Base-by-base conservation (phyloP, 495 filamentous ascomycete species). In the Aspergillus bertholletiae region DNA sequence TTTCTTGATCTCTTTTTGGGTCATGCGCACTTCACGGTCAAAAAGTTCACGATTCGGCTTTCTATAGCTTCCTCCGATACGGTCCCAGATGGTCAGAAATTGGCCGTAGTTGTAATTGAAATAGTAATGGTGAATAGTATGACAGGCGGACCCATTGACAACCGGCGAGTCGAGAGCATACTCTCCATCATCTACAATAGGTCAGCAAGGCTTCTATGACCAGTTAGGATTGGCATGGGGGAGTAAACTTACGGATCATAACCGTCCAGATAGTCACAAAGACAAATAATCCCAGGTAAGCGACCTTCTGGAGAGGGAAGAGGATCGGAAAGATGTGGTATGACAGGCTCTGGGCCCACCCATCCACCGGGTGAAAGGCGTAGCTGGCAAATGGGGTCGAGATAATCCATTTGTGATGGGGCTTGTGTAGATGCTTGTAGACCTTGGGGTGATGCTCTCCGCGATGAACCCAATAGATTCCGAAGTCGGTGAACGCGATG, bases 21-120 rank as follows among this genome's bases (percentile, higher is more conserved):
- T 85, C 85, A 91, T 87, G 79, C 90, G 92, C 54, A 76, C 79
- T 66, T 93, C 87, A 63, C 84, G 83, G 58, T 81, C 66, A 74
- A 94, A 94, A 55, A 94, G 75, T 62, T 87, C 88, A 41, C 78
- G 76, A 56, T 92, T 90, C 15, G 93, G 92, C 70, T 83, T 81
- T 46, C 90, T 79, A 74, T 96, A 97, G 58, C 85, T 93, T 34
- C 88, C 88, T 27, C 87, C 88, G 5, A 97, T 65, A 23, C 92
- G 84, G 68, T 97, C 93, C 92, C 92, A 97, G 37, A 96, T 73
- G 0, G 93, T 97, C 1, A 88, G 90, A 73, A 88, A 97, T 69
- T 97, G 93, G 47, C 93, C 92, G 60, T 96, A 97, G 70, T 96
- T 97, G 77, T 90, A 96, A 75, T 95, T 96, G 82, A 97, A 96